phyloP scores from a whole-genome alignment of 495 filamentous ascomycete species.

The Massariosphaeria phaeospora region DNA sequence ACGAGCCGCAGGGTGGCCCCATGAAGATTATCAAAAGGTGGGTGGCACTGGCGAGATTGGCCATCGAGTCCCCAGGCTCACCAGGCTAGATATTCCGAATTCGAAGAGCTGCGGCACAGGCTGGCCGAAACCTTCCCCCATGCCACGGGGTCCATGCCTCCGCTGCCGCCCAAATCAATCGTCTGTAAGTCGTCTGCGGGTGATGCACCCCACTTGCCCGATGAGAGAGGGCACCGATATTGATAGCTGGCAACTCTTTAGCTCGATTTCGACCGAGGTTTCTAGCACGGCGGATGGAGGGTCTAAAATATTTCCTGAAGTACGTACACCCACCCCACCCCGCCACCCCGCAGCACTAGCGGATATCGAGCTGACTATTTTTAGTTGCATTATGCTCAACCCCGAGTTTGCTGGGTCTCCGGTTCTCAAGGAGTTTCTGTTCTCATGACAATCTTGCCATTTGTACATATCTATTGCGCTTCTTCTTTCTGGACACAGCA shows the following conservation, averaged over 20 bases:
- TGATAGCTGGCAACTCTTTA: slow-evolving; percentile 33
- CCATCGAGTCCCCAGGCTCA: not conserved
- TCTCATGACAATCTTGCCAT: slow-evolving; percentile 34
- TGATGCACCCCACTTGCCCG: slow-evolving; percentile 21
- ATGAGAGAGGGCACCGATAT: slow-evolving; percentile 6
- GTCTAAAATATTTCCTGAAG: slow-evolving; percentile 69
- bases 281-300: slow-evolving; percentile 59
- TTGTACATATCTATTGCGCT: slow-evolving; percentile 1
- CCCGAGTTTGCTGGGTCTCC: slow-evolving; percentile 65
- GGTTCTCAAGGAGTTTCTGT: slow-evolving; percentile 67
- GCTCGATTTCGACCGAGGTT: slow-evolving; percentile 65
- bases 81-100: slow-evolving; percentile 62
- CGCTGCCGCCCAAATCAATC: slow-evolving; percentile 64
- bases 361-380: slow-evolving; percentile 25
- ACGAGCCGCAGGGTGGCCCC: slow-evolving; percentile 49
- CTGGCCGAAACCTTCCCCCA: slow-evolving; percentile 62
- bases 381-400: slow-evolving; percentile 61
- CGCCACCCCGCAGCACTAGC: slow-evolving; percentile 9
- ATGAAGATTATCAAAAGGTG: slow-evolving; percentile 59
- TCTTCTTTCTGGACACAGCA: slow-evolving; percentile 1
- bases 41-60: not conserved
- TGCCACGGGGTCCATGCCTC: slow-evolving; percentile 58
- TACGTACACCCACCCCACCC: slow-evolving; percentile 44
- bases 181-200: slow-evolving; percentile 51
- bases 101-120: slow-evolving; percentile 56